Percentiles rank a stretch among this genome's conserved stretches.
Evolutionary conservation across 2,329 filamentous ascomycete genomes (phyloP).

Genomic region (Colletotrichum musicola): DNA sequence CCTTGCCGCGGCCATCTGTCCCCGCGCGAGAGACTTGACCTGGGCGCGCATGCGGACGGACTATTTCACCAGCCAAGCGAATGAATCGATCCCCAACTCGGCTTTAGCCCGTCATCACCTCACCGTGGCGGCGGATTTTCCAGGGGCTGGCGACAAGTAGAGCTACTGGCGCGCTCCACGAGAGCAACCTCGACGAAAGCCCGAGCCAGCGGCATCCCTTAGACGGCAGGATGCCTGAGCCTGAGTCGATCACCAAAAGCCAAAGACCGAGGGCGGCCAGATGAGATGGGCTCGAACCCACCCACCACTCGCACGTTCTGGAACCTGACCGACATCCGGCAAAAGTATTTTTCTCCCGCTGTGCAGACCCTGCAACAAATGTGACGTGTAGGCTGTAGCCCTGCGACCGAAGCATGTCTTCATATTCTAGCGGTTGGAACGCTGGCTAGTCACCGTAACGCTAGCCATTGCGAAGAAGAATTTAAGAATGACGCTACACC

Average conservation of each 20-base stretch:
- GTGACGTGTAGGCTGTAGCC: conserved; percentile 24
- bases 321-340: conserved; percentile 33
- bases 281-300: conserved; percentile 31
- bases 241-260: conserved; percentile 33
- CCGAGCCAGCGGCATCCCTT: conserved; percentile 27
- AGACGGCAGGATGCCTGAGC: conserved; percentile 29
- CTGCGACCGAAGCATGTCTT: conserved; percentile 9
- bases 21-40: conserved; percentile 12
- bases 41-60: conserved; percentile 10
- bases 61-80: conserved; percentile 9
- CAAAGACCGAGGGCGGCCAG: conserved; percentile 22
- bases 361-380: conserved; percentile 35
- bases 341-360: conserved; percentile 32
- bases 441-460: neutral
- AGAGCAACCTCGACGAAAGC: conserved; percentile 3
- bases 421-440: neutral
- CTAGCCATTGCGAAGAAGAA: neutral
- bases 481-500: neutral
- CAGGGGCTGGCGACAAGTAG: neutral
- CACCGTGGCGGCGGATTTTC: conserved; percentile 4
- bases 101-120: conserved; percentile 13
- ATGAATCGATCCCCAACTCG: conserved; percentile 22
- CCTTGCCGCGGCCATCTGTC: neutral
- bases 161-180: neutral
- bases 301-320: conserved; percentile 33